phyloP scores from a whole-genome alignment of 495 filamentous ascomycete species.

The Aspergillus conjunctus region DNA sequence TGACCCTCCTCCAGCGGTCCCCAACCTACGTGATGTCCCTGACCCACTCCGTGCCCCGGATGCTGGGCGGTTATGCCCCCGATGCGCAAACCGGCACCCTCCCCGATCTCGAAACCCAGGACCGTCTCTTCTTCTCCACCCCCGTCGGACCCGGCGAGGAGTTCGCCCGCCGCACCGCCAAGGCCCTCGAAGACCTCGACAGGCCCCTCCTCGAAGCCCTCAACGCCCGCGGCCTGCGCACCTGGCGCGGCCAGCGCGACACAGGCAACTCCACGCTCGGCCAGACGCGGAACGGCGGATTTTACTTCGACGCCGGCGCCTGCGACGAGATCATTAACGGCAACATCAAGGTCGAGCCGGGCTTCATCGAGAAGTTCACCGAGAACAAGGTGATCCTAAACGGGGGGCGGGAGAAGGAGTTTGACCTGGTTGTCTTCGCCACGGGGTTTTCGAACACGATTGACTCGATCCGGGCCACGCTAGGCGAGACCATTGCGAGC shows the following conservation, averaged over 20 bases:
- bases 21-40: constrained; percentile 13
- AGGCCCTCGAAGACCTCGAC: constrained; percentile 9
- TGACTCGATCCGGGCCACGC: constrained; percentile 41
- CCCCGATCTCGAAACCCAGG: neutral
- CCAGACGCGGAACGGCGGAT: constrained; percentile 62
- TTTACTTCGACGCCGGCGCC: constrained; percentile 69
- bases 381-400: constrained; percentile 50
- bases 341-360: constrained; percentile 68
- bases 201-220: constrained; percentile 6
- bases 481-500: constrained; percentile 52
- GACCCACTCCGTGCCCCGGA: constrained; percentile 8
- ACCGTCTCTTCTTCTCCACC: constrained; percentile 4
- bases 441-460: constrained; percentile 67
- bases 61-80: constrained; percentile 2
- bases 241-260: constrained; percentile 31
- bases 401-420: constrained; percentile 61
- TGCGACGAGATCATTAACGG: constrained; percentile 67
- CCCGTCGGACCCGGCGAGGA: constrained; percentile 8
- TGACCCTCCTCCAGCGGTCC: constrained; percentile 11
- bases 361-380: constrained; percentile 32
- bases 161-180: constrained; percentile 1
- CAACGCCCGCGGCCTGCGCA: constrained; percentile 8
- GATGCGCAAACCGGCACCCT: neutral
- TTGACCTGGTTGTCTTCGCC: constrained; percentile 73
- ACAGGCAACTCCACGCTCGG: constrained; percentile 25